A percentile compares a stretch with the other conserved stretches of the same genome.
Conservation (phyloP, 805 yeast genomes). For the Teunomyces cretensis region DNA sequence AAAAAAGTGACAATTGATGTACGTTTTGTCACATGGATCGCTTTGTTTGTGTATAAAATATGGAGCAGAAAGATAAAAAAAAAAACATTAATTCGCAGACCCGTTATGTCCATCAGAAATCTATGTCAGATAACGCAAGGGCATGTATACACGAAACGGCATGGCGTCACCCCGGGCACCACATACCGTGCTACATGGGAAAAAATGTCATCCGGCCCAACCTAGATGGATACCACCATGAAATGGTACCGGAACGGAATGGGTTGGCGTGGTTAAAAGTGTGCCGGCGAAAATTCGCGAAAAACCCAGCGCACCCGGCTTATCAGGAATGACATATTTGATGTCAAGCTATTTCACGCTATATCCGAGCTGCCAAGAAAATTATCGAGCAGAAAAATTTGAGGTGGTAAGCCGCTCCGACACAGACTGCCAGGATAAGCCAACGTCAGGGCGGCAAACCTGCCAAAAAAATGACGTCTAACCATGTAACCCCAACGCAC, state of each 20-base stretch:
- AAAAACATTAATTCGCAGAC: background rate
- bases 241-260: too few relatives aligned
- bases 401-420: background rate
- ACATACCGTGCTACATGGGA: too few relatives aligned
- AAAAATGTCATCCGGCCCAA: too few relatives aligned
- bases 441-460: too few relatives aligned
- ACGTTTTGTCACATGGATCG: constrained; percentile 2
- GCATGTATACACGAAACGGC: too few relatives aligned
- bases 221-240: too few relatives aligned
- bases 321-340: constrained; percentile 5
- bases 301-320: background rate
- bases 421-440: too few relatives aligned
- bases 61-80: background rate
- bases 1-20: background rate
- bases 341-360: constrained; percentile 1
- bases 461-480: background rate
- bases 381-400: background rate
- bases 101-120: background rate
- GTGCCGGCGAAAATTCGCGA: background rate
- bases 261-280: too few relatives aligned
- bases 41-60: background rate
- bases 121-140: too few relatives aligned
- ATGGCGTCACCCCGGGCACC: too few relatives aligned
- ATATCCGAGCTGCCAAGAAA: background rate
- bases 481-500: background rate